Evolutionary conservation across 169 alveolate genomes (phyloP).

Genomic region (Miamiensis avidus): DNA sequence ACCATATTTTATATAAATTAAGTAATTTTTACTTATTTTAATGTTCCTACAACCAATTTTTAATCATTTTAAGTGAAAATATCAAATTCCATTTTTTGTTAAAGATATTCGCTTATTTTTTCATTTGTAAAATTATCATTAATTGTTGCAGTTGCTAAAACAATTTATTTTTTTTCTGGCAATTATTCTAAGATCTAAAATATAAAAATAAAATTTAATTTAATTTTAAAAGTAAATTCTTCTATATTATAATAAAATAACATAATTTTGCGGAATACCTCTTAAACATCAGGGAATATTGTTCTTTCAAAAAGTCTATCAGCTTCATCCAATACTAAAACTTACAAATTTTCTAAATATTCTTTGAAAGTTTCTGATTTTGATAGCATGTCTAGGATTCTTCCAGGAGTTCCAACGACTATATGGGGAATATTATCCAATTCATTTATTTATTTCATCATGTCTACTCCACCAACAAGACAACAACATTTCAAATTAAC

Average conservation of each 20-base stretch:
- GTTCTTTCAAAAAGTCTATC: constrained; percentile 91
- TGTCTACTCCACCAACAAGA: constrained; percentile 94
- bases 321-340: constrained; percentile 97
- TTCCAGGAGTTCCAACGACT: constrained; percentile 97
- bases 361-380: constrained; percentile 60
- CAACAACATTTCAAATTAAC: constrained; percentile 83
- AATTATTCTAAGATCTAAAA: constrained; percentile 30
- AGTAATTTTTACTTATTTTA: constrained; percentile 33
- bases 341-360: constrained; percentile 83
- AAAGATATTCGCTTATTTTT: constrained; percentile 13
- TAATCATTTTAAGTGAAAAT: constrained; percentile 29
- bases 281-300: constrained; percentile 77
- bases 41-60: constrained; percentile 34
- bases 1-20: too few species aligned
- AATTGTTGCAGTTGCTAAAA: constrained; percentile 70
- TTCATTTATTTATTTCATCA: constrained; percentile 78
- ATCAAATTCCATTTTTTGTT: neutral
- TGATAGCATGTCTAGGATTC: constrained; percentile 87
- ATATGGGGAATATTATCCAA: constrained; percentile 93
- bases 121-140: constrained; percentile 29
- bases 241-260: neutral
- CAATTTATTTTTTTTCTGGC: constrained; percentile 50
- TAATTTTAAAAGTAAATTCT: neutral
- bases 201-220: constrained; percentile 20
- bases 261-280: neutral